Evolutionary conservation across 805 yeast species (phyloP).

Genomic region (Saturnispora mendoncae): DNA sequence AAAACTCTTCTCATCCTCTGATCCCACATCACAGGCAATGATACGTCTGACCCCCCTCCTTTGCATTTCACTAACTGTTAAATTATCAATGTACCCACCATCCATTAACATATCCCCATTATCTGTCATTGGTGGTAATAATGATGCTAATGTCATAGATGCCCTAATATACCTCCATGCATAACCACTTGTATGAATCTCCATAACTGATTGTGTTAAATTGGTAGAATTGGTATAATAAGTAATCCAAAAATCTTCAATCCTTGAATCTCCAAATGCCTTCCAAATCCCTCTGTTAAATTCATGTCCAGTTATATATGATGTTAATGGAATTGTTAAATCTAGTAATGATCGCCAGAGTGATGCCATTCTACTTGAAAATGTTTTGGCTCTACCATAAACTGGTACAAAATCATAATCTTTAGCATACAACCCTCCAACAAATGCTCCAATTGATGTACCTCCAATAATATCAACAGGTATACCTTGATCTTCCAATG

Average conservation of each 20-base stretch:
- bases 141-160: conserved; percentile 92
- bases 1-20: conserved; percentile 84
- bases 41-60: conserved; percentile 77
- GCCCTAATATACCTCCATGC: conserved; percentile 96
- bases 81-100: conserved; percentile 92
- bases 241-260: conserved; percentile 92
- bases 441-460: conserved; percentile 91
- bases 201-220: conserved; percentile 92
- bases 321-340: conserved; percentile 85
- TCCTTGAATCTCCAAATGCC: conserved; percentile 81
- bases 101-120: conserved; percentile 90
- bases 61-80: conserved; percentile 90
- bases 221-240: conserved; percentile 89
- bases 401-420: conserved; percentile 89
- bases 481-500: conserved; percentile 83
- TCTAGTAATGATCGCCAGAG: conserved; percentile 80
- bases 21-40: conserved; percentile 93
- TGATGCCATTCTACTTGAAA: conserved; percentile 73
- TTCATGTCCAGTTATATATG: conserved; percentile 95
- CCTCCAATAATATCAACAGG: conserved; percentile 95
- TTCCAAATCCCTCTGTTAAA: conserved; percentile 98
- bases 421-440: conserved; percentile 90
- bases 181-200: conserved; percentile 82
- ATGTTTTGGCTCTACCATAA: conserved; percentile 81
- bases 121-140: conserved; percentile 80